Evolutionary conservation across 1,139 yeast species (phyloP), one percentile per base, ranked within the genome.

Genomic region (Protomyces inouyei): DNA sequence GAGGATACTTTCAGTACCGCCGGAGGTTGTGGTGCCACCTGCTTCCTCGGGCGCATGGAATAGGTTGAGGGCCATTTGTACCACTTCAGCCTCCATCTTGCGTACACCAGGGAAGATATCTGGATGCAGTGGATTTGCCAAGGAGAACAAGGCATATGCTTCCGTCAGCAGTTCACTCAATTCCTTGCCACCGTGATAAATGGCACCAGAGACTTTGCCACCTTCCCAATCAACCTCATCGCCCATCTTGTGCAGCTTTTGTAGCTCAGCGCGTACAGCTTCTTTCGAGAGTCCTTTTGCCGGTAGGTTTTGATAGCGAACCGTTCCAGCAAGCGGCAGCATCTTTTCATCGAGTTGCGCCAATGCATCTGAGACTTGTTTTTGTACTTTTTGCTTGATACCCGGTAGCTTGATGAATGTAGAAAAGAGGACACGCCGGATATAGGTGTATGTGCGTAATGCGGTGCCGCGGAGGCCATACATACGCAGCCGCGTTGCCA

Each of bases 101-200:
- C 98, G 83, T 3, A 93, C 89, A 1, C 95, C 98, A 0, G 98
- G 98, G 73, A 93, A 93, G 8, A 91, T 95, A 75, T 93, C 98
- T 0, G 98, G 98, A 73, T 93, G 98, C 65, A 93, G 79, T 75
- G 93, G 98, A 76, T 93, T 93, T 3, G 97, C 91, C 32, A 92
- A 91, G 6, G 95, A 83, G 74, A 83, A 92, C 72, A 82, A 82
- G 61, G 84, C 82, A 73, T 85, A 92, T 0, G 97, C 95, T 63
- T 82, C 77, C 2, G 95, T 77, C 75, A 93, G 98, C 57, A 93
- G 77, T 43, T 81, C 77, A 55, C 88, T 79, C 65, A 92, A 76
- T 16, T 87, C 89, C 18, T 81, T 78, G 6, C 97, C 97, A 40
- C 98, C 98, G 72, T 93, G 98, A 72, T 93, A 93, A 6, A 93